Evolutionary conservation across 257 asterid genomes (phyloP), one percentile per base, ranked within the genome.

Genomic region (Misopates orontium): DNA sequence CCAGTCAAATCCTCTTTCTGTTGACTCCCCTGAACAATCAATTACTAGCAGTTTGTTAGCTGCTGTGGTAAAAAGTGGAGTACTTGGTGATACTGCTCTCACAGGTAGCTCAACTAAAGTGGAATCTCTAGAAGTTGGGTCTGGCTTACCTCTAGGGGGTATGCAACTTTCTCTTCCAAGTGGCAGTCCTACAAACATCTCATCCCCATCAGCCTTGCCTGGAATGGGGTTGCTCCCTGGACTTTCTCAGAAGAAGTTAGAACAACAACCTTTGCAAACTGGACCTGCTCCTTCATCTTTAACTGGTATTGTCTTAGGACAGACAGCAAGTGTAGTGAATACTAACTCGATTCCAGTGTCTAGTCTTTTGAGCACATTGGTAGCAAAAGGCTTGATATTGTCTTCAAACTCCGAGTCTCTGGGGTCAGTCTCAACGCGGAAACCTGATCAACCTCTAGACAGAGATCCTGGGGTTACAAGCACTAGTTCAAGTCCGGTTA

Each of bases 371-470:
- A 91, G 84, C 72, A 81, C 96, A 56, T 74, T 91, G 73, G 90
- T 91, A 55, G 84, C 87, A 8, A 88, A 83, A 80, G 95, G 97
- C 59, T 74, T 91, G 80, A 88, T 91, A 78, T 73, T 89, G 73
- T 74, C 90, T 53, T 74, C 88, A 6, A 84, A 84, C 65, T 66
- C 81, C 42, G 85, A 83, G 74, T 56, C 73, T 15, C 47, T 73
- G 31, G 50, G 75, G 67, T 60, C 78, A 39, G 68, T 53, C 52
- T 62, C 84, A 19, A 56, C 77, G 32, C 62, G 62, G 49, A 68
- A 51, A 64, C 55, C 84, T 23, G 55, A 73, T 73, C 79, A 57
- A 78, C 65, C 80, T 62, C 67, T 55, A 67, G 81, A 71, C 64
- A 73, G 64, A 45, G 77, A 72, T 68, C 72, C 83, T 56, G 79